Base-by-base conservation (phyloP, 2,329 filamentous ascomycete genomes). In the Colletotrichum navitas region DNA sequence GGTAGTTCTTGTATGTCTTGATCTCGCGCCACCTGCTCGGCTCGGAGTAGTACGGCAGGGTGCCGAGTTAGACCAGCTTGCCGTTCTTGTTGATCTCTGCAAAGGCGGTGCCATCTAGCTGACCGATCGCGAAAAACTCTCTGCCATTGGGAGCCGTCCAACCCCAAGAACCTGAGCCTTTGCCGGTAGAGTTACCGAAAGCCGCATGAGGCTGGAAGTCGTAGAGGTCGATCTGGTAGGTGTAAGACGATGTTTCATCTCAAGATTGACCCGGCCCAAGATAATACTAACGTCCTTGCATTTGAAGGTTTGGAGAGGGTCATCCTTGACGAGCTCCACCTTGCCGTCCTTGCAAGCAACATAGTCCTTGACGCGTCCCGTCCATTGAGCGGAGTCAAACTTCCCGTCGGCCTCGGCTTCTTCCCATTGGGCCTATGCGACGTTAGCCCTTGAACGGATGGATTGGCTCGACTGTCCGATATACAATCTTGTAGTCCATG, bases 131-230 rank as follows among this genome's bases (percentile, higher is more conserved):
- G 26, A 79, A 79, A 67, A 85, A 84, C 73, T 85, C 83, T 21
- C 83, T 80, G 49, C 83, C 83, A 34, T 81, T 78, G 2, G 77
- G 75, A n/a, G 78, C 79, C 0, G 81, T 82, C 83, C 83, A 84
- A 2, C 82, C 82, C 81, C 79, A 82, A 0, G 77, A 78, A 0
- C 75, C 76, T 0, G 78, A 74, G 1, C 78, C 78, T 59, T 69
- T 59, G 6, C 76, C 77, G 5, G 63, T 74, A 73, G 71, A 68
- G 74, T 84, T 85, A 7, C 86, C 86, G 3, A 88, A 81, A 47
- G 84, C 81, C 4, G 83, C 81, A 74, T 89, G 87, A 39, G 81
- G 83, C 59, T 85, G 79, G 77, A 88, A 88, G 75, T 87, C 84
- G 74, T 86, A 84, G n/a, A 87, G 80, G 73, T 88, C 86, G n/a